A percentile compares a stretch with the other conserved stretches of the same genome.
phyloP scores from a whole-genome alignment of 495 filamentous ascomycete genomes.

The Penicillium cataractarum region DNA sequence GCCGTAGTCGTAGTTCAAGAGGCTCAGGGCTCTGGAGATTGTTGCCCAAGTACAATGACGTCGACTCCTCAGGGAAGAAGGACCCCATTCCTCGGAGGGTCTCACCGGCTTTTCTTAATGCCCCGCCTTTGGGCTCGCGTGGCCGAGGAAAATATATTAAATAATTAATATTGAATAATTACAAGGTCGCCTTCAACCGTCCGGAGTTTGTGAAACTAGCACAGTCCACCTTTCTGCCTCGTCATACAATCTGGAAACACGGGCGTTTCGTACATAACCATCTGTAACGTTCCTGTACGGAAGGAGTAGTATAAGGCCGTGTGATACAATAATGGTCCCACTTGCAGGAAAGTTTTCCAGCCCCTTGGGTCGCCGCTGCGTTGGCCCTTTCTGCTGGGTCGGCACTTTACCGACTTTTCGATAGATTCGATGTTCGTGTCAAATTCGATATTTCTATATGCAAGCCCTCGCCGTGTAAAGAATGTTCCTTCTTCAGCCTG shows the following conservation, averaged over 20 bases:
- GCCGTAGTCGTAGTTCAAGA: slow-evolving; percentile 7
- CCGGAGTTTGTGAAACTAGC: slow-evolving; percentile 13
- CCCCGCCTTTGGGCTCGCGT: slow-evolving; percentile 30
- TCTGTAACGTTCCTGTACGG: slow-evolving; percentile 19
- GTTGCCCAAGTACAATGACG: slow-evolving; percentile 34
- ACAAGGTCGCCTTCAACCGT: not conserved
- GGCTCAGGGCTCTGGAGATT: slow-evolving; percentile 15
- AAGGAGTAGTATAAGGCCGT: not conserved
- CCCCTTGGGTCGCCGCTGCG: slow-evolving; percentile 29
- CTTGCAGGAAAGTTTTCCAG: slow-evolving; percentile 28
- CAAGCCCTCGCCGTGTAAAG: not conserved
- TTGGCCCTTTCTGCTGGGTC: slow-evolving; percentile 31
- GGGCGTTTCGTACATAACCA: not conserved
- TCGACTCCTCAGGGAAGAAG: slow-evolving; percentile 12
- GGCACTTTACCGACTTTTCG: slow-evolving; percentile 35
- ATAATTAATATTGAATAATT: not conserved
- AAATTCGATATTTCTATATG: slow-evolving; percentile 5
- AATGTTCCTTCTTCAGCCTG: not conserved
- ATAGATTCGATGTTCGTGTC: slow-evolving; percentile 23
- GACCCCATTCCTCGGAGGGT: slow-evolving; percentile 4
- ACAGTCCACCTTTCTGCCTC: slow-evolving; percentile 26
- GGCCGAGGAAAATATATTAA: slow-evolving; percentile 7
- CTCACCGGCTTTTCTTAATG: slow-evolving; percentile 34
- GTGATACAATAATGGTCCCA: slow-evolving; percentile 28
- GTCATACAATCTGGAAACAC: slow-evolving; percentile 13